These are phyloP conservation scores for Peronospora tabacina DNA, from an alignment of 352 stramenopile species.

Conservation along the genomic window DNA sequence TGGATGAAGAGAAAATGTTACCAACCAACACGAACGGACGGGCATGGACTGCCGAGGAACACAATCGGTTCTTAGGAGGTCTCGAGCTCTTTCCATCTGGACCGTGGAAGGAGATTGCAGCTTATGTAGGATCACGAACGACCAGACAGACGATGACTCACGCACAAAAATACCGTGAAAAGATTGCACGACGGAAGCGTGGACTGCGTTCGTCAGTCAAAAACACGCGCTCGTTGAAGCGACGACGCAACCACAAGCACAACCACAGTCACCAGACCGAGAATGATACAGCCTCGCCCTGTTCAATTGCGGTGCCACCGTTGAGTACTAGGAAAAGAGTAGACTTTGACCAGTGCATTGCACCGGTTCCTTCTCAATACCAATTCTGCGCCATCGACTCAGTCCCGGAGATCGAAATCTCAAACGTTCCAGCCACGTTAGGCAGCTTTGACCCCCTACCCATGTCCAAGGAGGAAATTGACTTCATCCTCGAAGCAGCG, in stretches of 20 bases:
- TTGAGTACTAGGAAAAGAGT: conserved; percentile 9
- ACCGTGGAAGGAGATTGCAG: conserved; percentile 58
- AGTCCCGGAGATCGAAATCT: conserved; percentile 8
- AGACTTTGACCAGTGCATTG: conserved; percentile 26
- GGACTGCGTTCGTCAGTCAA: conserved; percentile 34
- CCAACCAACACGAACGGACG: conserved; percentile 26
- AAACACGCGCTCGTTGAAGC: conserved; percentile 21
- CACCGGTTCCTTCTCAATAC: conserved; percentile 6
- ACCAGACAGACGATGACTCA: conserved; percentile 56
- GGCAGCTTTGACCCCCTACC: conserved; percentile 31
- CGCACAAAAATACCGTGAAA: conserved; percentile 53
- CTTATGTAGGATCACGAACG: conserved; percentile 43
- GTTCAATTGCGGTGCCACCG: conserved; percentile 11
- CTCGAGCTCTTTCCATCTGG: conserved; percentile 55
- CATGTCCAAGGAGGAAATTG: conserved; percentile 39
- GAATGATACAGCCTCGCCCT: conserved; percentile 17
- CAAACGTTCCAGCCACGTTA: conserved; percentile 22
- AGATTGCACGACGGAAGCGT: conserved; percentile 43
- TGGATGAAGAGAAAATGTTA: conserved; percentile 15
- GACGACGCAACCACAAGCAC: conserved; percentile 18
- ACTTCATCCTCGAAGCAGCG: conserved; percentile 35
- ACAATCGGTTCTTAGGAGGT: conserved; percentile 51
- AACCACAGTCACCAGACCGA: not conserved
- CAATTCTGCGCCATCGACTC: conserved; percentile 12
- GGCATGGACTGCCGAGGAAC: conserved; percentile 40